phyloP scores from a whole-genome alignment of 108 stramenopile genomes.

The Epithemia pelagica region DNA sequence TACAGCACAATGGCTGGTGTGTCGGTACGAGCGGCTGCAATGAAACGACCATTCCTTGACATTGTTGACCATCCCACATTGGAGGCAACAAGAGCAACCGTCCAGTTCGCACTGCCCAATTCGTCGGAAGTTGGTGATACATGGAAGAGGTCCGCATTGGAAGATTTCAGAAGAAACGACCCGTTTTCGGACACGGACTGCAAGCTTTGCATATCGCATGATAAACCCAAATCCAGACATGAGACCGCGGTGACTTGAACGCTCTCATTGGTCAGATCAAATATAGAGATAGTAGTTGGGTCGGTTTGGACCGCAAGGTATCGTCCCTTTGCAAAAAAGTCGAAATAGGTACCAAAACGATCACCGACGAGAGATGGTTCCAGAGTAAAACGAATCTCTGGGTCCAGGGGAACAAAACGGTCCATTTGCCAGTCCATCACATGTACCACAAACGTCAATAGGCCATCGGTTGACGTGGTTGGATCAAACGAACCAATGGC shows the following conservation, averaged over 20 bases:
- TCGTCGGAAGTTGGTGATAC: background rate
- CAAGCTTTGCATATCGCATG: background rate
- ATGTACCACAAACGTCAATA: background rate
- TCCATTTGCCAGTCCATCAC: background rate
- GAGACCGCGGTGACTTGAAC: background rate
- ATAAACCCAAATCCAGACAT: background rate
- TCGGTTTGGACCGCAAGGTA: background rate
- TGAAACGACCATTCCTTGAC: background rate
- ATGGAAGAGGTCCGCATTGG: background rate
- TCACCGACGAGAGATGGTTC: background rate
- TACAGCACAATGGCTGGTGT: background rate
- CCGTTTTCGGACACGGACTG: background rate
- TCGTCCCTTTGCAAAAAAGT: background rate
- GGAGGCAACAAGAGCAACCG: background rate
- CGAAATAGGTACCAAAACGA: background rate
- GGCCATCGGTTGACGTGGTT: background rate
- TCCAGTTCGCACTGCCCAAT: background rate
- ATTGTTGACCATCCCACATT: background rate
- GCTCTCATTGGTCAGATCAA: background rate
- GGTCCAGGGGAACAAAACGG: background rate
- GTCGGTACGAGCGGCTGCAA: background rate
- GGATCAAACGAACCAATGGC: background rate
- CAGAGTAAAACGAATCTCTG: background rate
- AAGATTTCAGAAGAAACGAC: background rate
- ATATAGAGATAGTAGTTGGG: background rate